Base-by-base conservation (phyloP, 116 monocot genomes). In the Iris pallida region DNA sequence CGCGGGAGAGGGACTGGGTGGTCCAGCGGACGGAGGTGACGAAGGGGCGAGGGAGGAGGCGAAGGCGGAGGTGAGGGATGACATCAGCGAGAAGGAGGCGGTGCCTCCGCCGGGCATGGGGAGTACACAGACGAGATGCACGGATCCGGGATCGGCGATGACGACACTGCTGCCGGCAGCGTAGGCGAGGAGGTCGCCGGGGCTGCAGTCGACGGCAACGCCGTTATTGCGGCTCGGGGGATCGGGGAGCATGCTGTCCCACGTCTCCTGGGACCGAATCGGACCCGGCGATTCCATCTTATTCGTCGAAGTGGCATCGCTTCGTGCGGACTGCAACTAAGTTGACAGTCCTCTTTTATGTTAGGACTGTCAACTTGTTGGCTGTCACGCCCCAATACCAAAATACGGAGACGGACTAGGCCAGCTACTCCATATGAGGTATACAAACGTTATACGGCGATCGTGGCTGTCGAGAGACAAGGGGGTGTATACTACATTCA, bases 11-110 rank as follows among this genome's bases (percentile, higher is more conserved):
- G 20, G 80, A 44, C 45, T 78, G 82, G 9, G 87, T 87, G 42
- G 69, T 59, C 92, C 92, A 97, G 51, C 97, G 90, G 51, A 92
- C 73, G 43, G 97, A 64, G 6, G 91, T 95, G 78, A 95, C 91
- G 78, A 88, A 95, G 57, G 92, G 52, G 92, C 80, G 62, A 86
- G 81, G 46, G 89, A 72, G 70, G 77, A 53, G 66, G 60, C 13
- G 64, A 47, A 19, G 69, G 43, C 66, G 53, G 47, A 20, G 55
- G 55, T 55, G 49, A 64, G 56, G 43, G 71, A 43, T 4, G 65
- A 49, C 16, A 30, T 59, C 16, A 61, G 49, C 18, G 61, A 61
- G 40, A 63, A 53, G 7, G 75, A 71, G 17, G 59, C 61, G 59
- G 76, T 14, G 56, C 68, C 66, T 16, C 74, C 68, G 11, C 84